Evolutionary conservation across 2,329 filamentous ascomycete species (phyloP).

Genomic region (Monosporascus sp.): DNA sequence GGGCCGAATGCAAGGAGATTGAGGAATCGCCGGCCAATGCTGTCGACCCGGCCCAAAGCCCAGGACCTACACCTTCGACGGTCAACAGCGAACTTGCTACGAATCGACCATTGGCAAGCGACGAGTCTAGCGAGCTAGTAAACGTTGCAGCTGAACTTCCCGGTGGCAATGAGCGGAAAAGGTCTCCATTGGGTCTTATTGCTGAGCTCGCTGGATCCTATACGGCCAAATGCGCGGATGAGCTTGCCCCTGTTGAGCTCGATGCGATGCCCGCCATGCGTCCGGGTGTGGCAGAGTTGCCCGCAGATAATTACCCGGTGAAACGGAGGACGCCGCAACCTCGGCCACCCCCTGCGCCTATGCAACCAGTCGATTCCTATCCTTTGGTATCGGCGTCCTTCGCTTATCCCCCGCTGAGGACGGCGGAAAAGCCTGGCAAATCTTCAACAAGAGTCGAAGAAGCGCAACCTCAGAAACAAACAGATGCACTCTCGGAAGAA

Average conservation of each 20-base stretch:
- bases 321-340: constrained; percentile 10
- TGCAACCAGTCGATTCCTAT: constrained; percentile 15
- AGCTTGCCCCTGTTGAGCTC: constrained; percentile 26
- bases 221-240: constrained; percentile 25
- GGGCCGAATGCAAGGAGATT: neutral
- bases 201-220: constrained; percentile 23
- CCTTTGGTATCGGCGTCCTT: constrained; percentile 26
- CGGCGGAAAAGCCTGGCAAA: neutral
- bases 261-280: constrained; percentile 17
- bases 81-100: neutral
- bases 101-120: neutral
- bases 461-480: constrained; percentile 3
- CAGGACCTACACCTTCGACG: neutral
- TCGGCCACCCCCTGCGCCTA: neutral
- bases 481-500: constrained; percentile 5
- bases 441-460: neutral
- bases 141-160: constrained; percentile 13
- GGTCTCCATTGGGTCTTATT: constrained; percentile 21
- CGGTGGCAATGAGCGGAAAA: constrained; percentile 7
- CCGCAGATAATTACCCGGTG: constrained; percentile 13
- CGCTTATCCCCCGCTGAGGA: constrained; percentile 17
- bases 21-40: neutral
- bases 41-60: neutral
- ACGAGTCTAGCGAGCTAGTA: neutral
- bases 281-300: constrained; percentile 14